Base-by-base conservation (phyloP, 495 filamentous ascomycete genomes). In the Amphirosellinia nigrospora region DNA sequence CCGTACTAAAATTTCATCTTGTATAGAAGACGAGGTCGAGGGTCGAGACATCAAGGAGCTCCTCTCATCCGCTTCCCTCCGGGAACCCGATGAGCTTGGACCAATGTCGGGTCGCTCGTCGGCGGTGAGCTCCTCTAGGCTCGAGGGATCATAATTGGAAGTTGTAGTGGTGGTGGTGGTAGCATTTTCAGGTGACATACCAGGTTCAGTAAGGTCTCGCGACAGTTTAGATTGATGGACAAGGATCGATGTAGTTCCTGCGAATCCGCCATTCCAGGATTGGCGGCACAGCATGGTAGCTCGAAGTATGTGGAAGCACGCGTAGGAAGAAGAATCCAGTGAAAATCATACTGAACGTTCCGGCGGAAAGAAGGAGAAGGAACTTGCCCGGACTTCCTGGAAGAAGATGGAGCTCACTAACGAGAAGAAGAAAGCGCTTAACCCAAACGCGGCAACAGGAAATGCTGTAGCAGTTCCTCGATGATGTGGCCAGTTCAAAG, bases 371-470 rank as follows among this genome's bases (percentile, higher is more conserved):
- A 21, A 98, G 78, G 45, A 94, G 83, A 50, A 99, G 86, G 74
- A 97, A 94, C 41, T 85, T 84, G 53, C 89, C 88, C 10, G 93
- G 96, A 71, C 95, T 89, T 58, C 93, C 93, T 32, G 94, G 81
- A 97, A 97, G 60, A 93, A 84, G 56, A 95, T 73, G 41, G 86
- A 86, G 4, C 94, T 92, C 28, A 94, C 80, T 23, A 88, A 84
- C 21, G 96, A 92, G 83, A 97, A 99, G 86, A 98, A 97, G 78
- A 98, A 94, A 58, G 96, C 96, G 81, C 95, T 97, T 38, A 99
- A 84, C 30, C 96, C 96, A 78, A 98, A 98, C 5, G 93, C 94
- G 50, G 95, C 90, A 55, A 99, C 82, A 8, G 96, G 95, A 76
- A 98, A 93, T 3, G 93, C 94, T 8, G 96, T 98, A 16, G 96